phyloP scores from a whole-genome alignment of 129 eudicot species.

The Flaveria sonorensis region DNA sequence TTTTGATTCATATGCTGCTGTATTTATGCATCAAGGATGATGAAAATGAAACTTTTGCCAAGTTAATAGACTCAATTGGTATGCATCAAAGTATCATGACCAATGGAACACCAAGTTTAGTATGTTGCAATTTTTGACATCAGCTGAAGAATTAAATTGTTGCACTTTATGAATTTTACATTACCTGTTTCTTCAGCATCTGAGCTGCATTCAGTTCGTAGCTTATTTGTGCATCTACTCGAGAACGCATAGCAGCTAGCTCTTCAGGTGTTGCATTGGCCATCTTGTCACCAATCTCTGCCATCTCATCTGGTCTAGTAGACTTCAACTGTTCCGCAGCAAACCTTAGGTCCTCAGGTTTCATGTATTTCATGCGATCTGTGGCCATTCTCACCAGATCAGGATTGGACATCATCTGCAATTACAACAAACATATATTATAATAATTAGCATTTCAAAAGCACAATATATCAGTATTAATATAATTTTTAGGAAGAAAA shows the following conservation, averaged over 20 bases:
- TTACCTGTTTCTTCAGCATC: slow-evolving; percentile 91
- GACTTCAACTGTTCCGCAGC: slow-evolving; percentile 97
- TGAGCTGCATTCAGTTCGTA: slow-evolving; percentile 87
- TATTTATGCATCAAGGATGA: neutral
- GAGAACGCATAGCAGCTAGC: slow-evolving; percentile 78
- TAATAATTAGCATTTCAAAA: neutral
- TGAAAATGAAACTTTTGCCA: neutral
- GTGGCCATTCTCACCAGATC: slow-evolving; percentile 92
- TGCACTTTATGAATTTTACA: neutral
- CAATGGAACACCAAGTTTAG: neutral
- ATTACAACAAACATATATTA: neutral
- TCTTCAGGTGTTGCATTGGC: slow-evolving; percentile 94
- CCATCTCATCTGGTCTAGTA: slow-evolving; percentile 92
- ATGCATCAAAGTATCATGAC: neutral
- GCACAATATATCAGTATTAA: slow-evolving; percentile 3
- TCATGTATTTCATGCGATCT: slow-evolving; percentile 83
- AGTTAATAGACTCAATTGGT: neutral
- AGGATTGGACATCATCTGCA: slow-evolving; percentile 99
- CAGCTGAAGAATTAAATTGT: neutral
- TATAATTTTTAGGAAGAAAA: slow-evolving; percentile 4
- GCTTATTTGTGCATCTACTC: slow-evolving; percentile 71
- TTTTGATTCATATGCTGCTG: neutral
- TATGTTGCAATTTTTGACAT: neutral
- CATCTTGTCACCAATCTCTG: slow-evolving; percentile 86
- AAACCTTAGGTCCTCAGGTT: slow-evolving; percentile 75